A percentile compares a stretch with the other conserved stretches of the same genome.
phyloP scores from a whole-genome alignment of 345 rosid species.

The Dipteronia dyeriana region DNA sequence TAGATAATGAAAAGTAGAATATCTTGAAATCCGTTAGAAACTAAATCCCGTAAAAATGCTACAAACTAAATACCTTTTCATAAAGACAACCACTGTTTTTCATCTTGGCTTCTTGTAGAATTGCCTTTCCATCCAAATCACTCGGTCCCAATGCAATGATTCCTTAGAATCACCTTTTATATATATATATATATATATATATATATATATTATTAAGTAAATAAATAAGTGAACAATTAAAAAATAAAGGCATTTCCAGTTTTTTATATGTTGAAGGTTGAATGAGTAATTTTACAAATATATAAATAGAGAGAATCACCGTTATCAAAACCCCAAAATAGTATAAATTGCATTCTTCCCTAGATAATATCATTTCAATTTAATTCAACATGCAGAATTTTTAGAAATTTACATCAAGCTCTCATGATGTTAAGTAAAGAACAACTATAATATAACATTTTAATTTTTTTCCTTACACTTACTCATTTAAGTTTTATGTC shows the following conservation, averaged over 20 bases:
- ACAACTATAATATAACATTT: neutral
- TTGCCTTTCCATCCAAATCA: neutral
- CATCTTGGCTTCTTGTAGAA: neutral
- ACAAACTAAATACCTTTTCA: neutral
- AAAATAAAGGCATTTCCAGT: no score
- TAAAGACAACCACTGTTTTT: neutral
- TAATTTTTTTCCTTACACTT: neutral
- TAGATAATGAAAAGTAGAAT: neutral
- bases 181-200: no score
- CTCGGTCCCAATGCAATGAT: neutral
- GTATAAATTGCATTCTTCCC: no score
- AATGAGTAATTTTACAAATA: neutral
- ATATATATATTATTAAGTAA: no score
- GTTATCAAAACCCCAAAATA: neutral
- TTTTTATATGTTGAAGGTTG: no score
- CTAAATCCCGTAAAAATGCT: neutral
- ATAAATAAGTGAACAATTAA: no score
- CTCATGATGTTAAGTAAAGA: no score
- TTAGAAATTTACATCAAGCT: no score
- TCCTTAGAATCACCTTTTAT: no score
- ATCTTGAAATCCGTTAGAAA: neutral
- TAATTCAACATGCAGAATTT: neutral
- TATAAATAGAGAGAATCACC: no score
- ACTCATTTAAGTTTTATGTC: no score
- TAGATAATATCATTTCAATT: neutral